These are phyloP conservation scores for Apiospora koreana DNA, from an alignment of 2,329 filamentous ascomycete genomes.

Conservation along the genomic window DNA sequence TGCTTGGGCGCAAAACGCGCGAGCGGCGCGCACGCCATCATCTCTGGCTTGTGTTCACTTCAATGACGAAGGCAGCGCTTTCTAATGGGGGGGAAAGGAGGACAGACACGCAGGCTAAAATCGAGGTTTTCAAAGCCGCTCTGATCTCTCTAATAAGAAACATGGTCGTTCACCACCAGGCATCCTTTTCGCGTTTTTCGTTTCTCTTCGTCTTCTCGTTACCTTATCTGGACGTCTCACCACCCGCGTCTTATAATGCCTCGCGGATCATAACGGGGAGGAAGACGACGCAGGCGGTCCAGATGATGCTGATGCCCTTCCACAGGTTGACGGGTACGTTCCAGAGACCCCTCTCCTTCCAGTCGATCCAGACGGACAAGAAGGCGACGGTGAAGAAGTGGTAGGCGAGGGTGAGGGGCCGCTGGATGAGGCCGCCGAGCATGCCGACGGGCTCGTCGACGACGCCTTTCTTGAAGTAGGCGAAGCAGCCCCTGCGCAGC, in stretches of 20 bases:
- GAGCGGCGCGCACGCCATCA: neutral
- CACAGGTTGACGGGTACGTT: constrained; percentile 66
- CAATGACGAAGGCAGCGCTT: neutral
- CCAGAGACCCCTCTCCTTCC: constrained; percentile 52
- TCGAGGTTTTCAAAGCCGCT: neutral
- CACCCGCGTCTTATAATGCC: constrained; percentile 5
- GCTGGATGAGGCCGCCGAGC: constrained; percentile 77
- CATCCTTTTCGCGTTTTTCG: neutral
- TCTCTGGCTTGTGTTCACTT: neutral
- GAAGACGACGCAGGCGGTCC: constrained; percentile 80
- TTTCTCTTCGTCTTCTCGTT: neutral
- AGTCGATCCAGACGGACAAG: constrained; percentile 74
- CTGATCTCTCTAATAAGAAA: constrained; percentile 1
- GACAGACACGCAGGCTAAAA: neutral
- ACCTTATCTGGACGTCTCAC: neutral
- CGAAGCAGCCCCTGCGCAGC: constrained; percentile 88
- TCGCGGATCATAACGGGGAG: constrained; percentile 68
- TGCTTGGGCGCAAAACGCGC: neutral
- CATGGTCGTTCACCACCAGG: neutral
- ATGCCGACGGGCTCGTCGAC: constrained; percentile 80
- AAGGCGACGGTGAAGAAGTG: constrained; percentile 97
- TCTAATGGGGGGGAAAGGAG: neutral
- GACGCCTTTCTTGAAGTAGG: constrained; percentile 80
- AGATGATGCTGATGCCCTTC: constrained; percentile 70
- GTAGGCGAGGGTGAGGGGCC: constrained; percentile 76